These are phyloP conservation scores for Fraxinus americana DNA, from an alignment of 257 asterid genomes.

Conservation along the genomic window DNA sequence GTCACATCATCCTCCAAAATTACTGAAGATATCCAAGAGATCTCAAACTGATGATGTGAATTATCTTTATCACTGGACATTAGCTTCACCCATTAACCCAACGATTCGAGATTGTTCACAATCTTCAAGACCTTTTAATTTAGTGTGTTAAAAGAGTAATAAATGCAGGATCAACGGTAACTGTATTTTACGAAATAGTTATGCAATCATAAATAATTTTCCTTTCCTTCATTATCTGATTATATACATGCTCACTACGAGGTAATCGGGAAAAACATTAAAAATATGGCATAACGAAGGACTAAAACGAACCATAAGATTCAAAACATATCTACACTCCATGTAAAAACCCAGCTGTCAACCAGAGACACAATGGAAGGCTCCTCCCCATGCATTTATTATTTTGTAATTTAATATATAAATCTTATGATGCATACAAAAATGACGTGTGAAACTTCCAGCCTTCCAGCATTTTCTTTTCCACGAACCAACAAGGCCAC, in stretches of 20 bases:
- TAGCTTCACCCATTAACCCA: slow-evolving; percentile 29
- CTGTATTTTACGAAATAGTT: background rate
- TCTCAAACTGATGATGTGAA: background rate
- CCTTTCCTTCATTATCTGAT: background rate
- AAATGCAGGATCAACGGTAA: background rate
- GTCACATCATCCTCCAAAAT: slow-evolving; percentile 9
- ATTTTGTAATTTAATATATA: background rate
- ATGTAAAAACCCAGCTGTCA: background rate
- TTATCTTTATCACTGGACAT: background rate
- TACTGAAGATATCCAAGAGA: slow-evolving; percentile 6
- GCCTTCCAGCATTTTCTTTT: slow-evolving; percentile 1
- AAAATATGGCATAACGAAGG: background rate
- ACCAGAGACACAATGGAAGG: background rate
- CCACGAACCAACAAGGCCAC: slow-evolving; percentile 8
- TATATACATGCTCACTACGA: background rate
- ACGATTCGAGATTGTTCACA: background rate
- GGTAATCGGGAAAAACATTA: background rate
- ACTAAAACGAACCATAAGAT: background rate
- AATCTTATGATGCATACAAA: background rate
- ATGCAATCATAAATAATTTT: background rate
- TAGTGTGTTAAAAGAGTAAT: background rate
- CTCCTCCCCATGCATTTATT: background rate
- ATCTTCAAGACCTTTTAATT: background rate
- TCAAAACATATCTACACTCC: background rate
- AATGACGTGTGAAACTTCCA: background rate